Base-by-base conservation (phyloP, 1,139 yeast genomes). In the Sugiyamaella neomexicana region DNA sequence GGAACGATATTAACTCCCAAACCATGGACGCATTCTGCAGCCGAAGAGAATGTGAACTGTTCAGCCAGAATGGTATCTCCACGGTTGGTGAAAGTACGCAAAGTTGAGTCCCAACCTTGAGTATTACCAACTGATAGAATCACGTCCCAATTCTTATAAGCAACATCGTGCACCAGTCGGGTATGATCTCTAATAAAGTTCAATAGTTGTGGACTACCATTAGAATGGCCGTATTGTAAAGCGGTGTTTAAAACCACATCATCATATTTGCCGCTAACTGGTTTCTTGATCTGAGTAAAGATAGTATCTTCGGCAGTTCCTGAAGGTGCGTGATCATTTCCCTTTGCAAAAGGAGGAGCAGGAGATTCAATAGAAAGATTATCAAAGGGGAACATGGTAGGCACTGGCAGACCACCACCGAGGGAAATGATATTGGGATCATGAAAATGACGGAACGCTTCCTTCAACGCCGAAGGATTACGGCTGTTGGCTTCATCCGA, bases 391-490 rank as follows among this genome's bases (percentile, higher is more conserved):
- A 93, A 93, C 71, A 87, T 86, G 62, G 86, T 91, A 16, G 97
- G 76, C 66, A 89, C 75, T 16, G 99, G 99, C 64, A 93, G 80
- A 5, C 99, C 99, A 61, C 99, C 99, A 54, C 97, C 99, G 59
- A 93, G 81, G 67, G 90, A 90, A 55, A 91, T 83, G 68, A 93
- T 78, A 52, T 85, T 82, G 44, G 96, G 96, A 61, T 81, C 79
- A 46, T 77, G 76, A 68, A 76, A 86, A 75, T 86, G 86, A 68
- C 82, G 83, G 77, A 90, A 88, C 17, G 96, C 95, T 46, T 82
- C 75, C 74, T 93, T 93, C 71, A 93, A 79, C 13, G 89, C 86
- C 15, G 97, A 89, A 34, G 86, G 81, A 55, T 79, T 76, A 74
- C 99, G 87, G 23, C 85, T 74, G 61, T 78, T 78, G 46, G 97